These are phyloP conservation scores for Pouteria campechiana DNA, from an alignment of 179 eudicot species.

Conservation along the genomic window DNA sequence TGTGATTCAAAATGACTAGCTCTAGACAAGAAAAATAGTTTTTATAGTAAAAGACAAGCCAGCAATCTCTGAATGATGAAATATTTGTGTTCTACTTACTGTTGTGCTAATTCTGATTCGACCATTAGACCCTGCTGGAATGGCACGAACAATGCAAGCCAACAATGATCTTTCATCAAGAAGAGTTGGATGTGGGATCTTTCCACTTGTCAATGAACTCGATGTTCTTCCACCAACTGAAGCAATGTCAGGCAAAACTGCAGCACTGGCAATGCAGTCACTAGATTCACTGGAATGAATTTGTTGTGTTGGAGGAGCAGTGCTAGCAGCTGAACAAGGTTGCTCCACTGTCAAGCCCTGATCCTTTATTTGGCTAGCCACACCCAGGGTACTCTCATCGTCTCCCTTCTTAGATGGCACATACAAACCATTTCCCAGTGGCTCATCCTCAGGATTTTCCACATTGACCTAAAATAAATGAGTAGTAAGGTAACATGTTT, in stretches of 20 bases:
- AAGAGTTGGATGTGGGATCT: constrained; percentile 34
- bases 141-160: constrained; percentile 84
- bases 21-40: too few species aligned
- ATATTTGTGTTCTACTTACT: constrained; percentile 42
- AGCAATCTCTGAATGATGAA: too few species aligned
- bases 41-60: too few species aligned
- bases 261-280: constrained; percentile 19
- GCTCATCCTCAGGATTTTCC: too few species aligned
- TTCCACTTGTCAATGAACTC: constrained; percentile 18
- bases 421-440: too few species aligned
- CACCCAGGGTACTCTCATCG: too few species aligned
- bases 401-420: too few species aligned
- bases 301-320: constrained; percentile 32
- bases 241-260: constrained; percentile 28
- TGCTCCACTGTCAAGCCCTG: constrained; percentile 29
- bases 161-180: constrained; percentile 83
- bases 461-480: too few species aligned
- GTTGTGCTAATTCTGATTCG: constrained; percentile 89
- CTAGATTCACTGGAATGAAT: constrained; percentile 25
- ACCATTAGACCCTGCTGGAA: constrained; percentile 89
- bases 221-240: constrained; percentile 31
- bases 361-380: constrained; percentile 21
- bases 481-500: too few species aligned
- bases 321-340: constrained; percentile 26
- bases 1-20: too few species aligned